Conservation (phyloP, 345 rosid species). For the Microthlaspi erraticum region DNA sequence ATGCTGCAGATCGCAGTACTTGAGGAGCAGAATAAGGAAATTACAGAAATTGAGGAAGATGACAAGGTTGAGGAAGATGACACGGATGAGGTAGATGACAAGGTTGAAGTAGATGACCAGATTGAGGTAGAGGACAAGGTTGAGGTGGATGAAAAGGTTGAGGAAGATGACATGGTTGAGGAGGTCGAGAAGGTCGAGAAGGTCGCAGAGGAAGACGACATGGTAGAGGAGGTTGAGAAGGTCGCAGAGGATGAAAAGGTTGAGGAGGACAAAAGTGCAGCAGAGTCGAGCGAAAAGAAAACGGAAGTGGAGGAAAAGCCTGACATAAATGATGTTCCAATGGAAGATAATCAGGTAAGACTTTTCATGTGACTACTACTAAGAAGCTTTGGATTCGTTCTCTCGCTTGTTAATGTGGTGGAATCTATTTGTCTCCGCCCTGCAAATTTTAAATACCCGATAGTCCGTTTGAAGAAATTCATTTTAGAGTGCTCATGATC, state of each 20-base stretch:
- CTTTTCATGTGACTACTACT: background rate
- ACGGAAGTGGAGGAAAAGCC: conserved; percentile 67
- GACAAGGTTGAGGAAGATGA: conserved; percentile 66
- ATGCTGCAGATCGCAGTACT: conserved; percentile 71
- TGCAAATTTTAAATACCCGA: background rate
- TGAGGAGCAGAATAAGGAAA: conserved; percentile 68
- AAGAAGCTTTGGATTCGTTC: conserved; percentile 1
- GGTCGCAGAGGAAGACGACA: too few species aligned
- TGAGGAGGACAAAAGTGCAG: conserved; percentile 31
- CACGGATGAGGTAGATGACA: conserved; percentile 48
- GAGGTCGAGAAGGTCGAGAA: too few species aligned
- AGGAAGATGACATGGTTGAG: too few species aligned
- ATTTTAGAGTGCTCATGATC: background rate
- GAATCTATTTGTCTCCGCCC: background rate
- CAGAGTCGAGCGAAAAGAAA: conserved; percentile 48
- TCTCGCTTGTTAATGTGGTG: background rate
- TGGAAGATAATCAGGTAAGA: conserved; percentile 78
- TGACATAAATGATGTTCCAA: conserved; percentile 69
- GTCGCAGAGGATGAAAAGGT: too few species aligned
- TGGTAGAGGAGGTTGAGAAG: too few species aligned
- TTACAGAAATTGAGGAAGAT: conserved; percentile 56
- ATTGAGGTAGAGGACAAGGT: conserved; percentile 42
- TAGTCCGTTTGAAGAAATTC: background rate
- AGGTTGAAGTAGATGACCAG: conserved; percentile 47
- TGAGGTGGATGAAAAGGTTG: too few species aligned